A percentile compares a stretch with the other conserved stretches of the same genome.
phyloP scores from a whole-genome alignment of 257 asterid genomes.

The Capsicum baccatum region DNA sequence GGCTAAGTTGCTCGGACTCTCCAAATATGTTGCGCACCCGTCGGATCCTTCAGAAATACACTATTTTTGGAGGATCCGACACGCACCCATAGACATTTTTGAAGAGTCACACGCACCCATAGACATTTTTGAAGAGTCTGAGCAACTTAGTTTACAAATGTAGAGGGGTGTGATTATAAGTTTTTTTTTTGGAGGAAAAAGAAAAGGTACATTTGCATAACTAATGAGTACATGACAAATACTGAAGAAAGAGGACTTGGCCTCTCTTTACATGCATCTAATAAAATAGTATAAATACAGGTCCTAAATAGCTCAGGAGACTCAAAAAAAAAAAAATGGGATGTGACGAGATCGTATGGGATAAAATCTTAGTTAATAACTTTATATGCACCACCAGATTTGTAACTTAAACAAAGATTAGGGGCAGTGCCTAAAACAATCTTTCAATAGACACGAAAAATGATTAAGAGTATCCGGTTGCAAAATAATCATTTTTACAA shows the following conservation, averaged over 20 bases:
- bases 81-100: too few relatives aligned
- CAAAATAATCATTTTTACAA: background rate
- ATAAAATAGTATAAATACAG: background rate
- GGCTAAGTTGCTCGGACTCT: too few relatives aligned
- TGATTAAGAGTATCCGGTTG: background rate
- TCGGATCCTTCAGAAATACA: too few relatives aligned
- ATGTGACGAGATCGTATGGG: background rate
- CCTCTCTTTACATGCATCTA: background rate
- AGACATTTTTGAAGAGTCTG: too few relatives aligned
- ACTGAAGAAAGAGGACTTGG: background rate
- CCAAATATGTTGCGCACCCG: too few relatives aligned
- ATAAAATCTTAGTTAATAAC: background rate
- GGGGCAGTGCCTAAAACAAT: slow-evolving; percentile 10
- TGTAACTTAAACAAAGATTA: background rate
- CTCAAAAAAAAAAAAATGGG: background rate
- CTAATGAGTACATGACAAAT: background rate
- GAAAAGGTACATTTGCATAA: background rate
- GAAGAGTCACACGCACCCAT: too few relatives aligned
- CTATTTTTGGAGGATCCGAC: too few relatives aligned
- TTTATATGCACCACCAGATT: background rate
- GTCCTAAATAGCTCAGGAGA: background rate
- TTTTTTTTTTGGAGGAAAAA: background rate
- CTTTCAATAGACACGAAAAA: background rate
- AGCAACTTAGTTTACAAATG: too few relatives aligned
- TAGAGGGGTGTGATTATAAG: background rate